These are phyloP conservation scores for Fistulinella staudtii DNA, from an alignment of 1,284 basidiomycete genomes.

Conservation along the genomic window DNA sequence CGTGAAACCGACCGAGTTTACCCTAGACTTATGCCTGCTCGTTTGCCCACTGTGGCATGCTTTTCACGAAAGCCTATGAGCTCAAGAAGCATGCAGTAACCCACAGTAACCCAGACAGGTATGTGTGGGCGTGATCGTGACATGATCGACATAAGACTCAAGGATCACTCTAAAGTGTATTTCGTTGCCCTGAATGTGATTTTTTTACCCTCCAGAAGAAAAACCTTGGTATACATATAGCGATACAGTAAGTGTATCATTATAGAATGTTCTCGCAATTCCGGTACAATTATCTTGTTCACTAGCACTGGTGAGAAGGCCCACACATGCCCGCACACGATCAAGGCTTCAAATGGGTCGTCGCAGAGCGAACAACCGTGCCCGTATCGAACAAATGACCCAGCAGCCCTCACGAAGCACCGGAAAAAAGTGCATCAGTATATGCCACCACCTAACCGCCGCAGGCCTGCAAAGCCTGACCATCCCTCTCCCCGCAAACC, in stretches of 20 bases:
- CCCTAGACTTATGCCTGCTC: conserved; percentile 20
- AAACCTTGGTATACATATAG: conserved; percentile 21
- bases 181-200: conserved; percentile 15
- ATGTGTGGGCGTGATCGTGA: neutral
- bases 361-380: conserved; percentile 7
- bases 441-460: conserved; percentile 12
- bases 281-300: neutral
- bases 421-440: conserved; percentile 25
- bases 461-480: neutral
- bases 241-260: conserved; percentile 17
- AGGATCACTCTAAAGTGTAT: conserved; percentile 12
- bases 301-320: conserved; percentile 25
- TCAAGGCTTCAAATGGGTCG: neutral
- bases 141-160: neutral
- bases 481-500: neutral
- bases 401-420: conserved; percentile 28
- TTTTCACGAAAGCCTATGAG: conserved; percentile 19
- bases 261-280: neutral
- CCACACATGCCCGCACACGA: conserved; percentile 21
- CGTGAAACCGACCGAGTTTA: neutral
- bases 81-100: conserved; percentile 22
- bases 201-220: conserved; percentile 26
- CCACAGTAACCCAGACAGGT: conserved; percentile 19
- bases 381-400: conserved; percentile 25
- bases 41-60: conserved; percentile 7